Evolutionary conservation across 1,284 basidiomycete species (phyloP), one percentile per base, ranked within the genome.

Genomic region (Rhodotorula sp.): DNA sequence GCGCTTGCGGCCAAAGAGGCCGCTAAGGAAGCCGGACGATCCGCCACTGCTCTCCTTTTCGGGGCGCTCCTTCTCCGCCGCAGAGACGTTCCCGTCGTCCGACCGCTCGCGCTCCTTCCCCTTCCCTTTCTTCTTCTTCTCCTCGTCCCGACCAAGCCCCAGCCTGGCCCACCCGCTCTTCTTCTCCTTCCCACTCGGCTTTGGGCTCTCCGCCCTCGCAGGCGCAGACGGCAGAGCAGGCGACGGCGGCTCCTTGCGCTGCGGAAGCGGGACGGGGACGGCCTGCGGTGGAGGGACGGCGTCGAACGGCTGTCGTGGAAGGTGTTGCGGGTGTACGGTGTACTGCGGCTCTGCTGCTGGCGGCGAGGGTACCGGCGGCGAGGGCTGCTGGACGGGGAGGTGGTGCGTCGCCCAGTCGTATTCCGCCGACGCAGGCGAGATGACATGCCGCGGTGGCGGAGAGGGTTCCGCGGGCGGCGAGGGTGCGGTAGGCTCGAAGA

Each of bases 1-100:
- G 80, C 89, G 90, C 85, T 92, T 94, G 84, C 89, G 90, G 66
- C 88, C 89, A 80, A 96, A 96, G 10, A 97, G 84, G 27, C 91
- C 91, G 5, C 92, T 92, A 76, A 96, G 91, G 84, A 96, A 95
- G 0, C 92, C 85, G 39, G 85, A 81, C 25, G 64, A 61, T 12
- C 51, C 81, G 22, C 67, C 64, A 17, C 41, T 15, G 36, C 29
- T 12, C 12, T 59, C 54, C 50, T 56, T 63, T 56, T 65, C 58
- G 51, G n/a, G n/a, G n/a, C 61, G 53, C 50, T 59, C 58, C 46
- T 60, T 51, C 46, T 54, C 57, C 44, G n/a, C 46, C 15, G 36
- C 10, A 2, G 27, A n/a, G 29, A 25, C 41, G 36, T 56, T 29
- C 44, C 51, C 50, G 9, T 27, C 34, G n/a, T 59, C 56, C 27